Base-by-base conservation (phyloP, 2,329 filamentous ascomycete genomes). In the Calonectria leucothoes region DNA sequence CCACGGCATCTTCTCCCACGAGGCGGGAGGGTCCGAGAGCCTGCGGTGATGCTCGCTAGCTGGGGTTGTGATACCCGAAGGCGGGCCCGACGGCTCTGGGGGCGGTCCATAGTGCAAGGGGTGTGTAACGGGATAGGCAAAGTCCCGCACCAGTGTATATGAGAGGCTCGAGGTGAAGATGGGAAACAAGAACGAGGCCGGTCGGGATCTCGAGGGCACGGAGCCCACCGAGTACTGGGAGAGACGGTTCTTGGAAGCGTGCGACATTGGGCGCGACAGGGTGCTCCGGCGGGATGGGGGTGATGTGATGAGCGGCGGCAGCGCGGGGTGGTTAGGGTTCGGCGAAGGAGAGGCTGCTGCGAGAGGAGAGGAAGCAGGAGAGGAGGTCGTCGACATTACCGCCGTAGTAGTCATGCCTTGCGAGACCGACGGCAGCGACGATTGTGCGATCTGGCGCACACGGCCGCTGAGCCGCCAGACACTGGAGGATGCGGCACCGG, bases 41-140 rank as follows among this genome's bases (percentile, higher is more conserved):
- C 95, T 89, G 77, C 95, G 90, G 77, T 95, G 90, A 75, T 91
- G 88, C 84, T 97, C 95, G 84, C 94, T 97, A 20, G 91, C 92
- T 12, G 96, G 95, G 0, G 96, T 98, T n/a, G 94, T 96, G 78
- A 94, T 89, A 71, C 93, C 93, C 0, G 95, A 97, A 11, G 92
- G 89, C n/a, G 92, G 91, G 67, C 88, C 86, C 66, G 91, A 93
- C 31, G 91, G 88, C 78, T 95, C 93, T 45, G 93, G 93, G 20
- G 95, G 93, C n/a, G 96, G 94, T 1, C 97, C 97, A 88, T 98
- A 98, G 87, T 98, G 97, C 84, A 98, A 89, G 52, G 95, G 95
- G 84, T 98, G 94, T 69, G 90, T 89, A 31, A 91, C 83, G 37
- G 95, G 92, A 83, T 98, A 99, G 78, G 97, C 97, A 86, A 98